A percentile compares a stretch with the other conserved stretches of the same genome.
These are phyloP conservation scores for Oidium heveae DNA, from an alignment of 2,329 filamentous ascomycete genomes.

Conservation along the genomic window DNA sequence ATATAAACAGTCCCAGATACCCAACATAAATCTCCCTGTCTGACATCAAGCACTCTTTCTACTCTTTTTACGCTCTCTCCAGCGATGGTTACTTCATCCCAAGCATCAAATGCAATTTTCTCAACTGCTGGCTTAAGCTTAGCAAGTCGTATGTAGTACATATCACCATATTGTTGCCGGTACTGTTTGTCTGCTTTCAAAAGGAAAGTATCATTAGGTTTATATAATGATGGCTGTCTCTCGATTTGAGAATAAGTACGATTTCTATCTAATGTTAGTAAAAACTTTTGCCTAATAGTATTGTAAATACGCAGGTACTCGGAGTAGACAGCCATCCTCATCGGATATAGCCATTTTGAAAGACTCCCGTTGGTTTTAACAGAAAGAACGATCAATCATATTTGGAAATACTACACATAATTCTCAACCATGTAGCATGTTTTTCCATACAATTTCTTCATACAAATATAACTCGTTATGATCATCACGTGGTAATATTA, in stretches of 20 bases:
- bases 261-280: too few relatives aligned
- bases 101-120: conserved; percentile 44
- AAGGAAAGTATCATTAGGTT: conserved; percentile 47
- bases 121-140: conserved; percentile 71
- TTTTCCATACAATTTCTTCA: too few relatives aligned
- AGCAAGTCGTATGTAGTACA: conserved; percentile 83
- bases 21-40: conserved; percentile 90
- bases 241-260: conserved; percentile 16
- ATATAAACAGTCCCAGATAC: conserved; percentile 87
- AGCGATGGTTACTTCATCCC: conserved; percentile 54
- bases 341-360: too few relatives aligned
- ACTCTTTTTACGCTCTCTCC: conserved; percentile 52
- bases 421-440: too few relatives aligned
- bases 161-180: conserved; percentile 86
- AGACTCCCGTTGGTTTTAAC: too few relatives aligned
- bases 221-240: conserved; percentile 38
- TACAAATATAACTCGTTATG: too few relatives aligned
- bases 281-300: too few relatives aligned
- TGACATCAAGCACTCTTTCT: conserved; percentile 78
- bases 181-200: conserved; percentile 51
- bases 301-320: too few relatives aligned
- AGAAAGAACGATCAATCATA: too few relatives aligned
- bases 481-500: too few relatives aligned
- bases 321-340: too few relatives aligned
- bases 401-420: too few relatives aligned